phyloP scores from a whole-genome alignment of 2,329 filamentous ascomycete genomes.

The Byssothecium circinans region DNA sequence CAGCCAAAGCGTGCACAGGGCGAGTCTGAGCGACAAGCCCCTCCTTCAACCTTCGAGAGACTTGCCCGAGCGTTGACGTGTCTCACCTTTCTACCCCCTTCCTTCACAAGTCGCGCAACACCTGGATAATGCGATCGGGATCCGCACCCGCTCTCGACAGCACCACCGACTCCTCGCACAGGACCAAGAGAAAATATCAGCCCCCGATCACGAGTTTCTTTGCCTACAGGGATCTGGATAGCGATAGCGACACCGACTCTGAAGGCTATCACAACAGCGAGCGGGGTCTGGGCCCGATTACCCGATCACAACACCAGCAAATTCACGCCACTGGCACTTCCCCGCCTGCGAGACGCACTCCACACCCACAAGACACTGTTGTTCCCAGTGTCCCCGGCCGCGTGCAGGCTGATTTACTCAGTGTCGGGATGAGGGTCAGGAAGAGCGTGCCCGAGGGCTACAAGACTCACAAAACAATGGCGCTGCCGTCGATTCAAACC shows the following conservation, averaged over 20 bases:
- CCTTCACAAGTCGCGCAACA: background rate
- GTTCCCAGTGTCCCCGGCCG: conserved; percentile 61
- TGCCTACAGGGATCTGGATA: conserved; percentile 21
- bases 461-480: conserved; percentile 65
- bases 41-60: conserved; percentile 5
- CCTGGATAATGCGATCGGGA: conserved; percentile 21
- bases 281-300: conserved; percentile 32
- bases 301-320: conserved; percentile 21
- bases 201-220: conserved; percentile 51
- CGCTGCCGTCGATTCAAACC: conserved; percentile 29
- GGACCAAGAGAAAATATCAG: conserved; percentile 49
- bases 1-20: too few relatives aligned
- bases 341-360: conserved; percentile 9
- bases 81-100: conserved; percentile 15
- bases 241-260: conserved; percentile 16
- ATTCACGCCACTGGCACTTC: background rate
- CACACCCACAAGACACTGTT: conserved; percentile 15
- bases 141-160: conserved; percentile 8
- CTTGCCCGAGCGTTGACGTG: too few relatives aligned
- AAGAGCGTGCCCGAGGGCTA: conserved; percentile 94
- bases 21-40: conserved; percentile 9
- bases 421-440: conserved; percentile 90
- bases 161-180: conserved; percentile 25
- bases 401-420: conserved; percentile 81
- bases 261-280: conserved; percentile 7